phyloP scores from a whole-genome alignment of 495 filamentous ascomycete species.

The Sordaria brevicollis region DNA sequence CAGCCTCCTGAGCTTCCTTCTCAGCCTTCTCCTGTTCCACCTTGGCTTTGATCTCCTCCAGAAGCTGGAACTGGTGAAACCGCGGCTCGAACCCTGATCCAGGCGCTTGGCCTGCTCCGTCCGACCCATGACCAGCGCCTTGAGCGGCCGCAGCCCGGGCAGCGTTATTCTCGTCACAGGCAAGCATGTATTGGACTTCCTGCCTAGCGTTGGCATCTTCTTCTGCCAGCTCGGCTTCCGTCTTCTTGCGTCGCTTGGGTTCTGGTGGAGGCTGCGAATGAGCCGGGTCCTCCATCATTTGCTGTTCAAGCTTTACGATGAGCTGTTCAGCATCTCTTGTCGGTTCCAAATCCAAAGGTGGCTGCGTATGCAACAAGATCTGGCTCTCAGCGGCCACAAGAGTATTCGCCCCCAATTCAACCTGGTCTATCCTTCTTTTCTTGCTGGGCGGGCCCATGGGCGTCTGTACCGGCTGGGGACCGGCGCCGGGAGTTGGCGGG shows the following conservation, averaged over 20 bases:
- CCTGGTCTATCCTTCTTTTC: constrained; percentile 56
- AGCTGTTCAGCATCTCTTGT: constrained; percentile 56
- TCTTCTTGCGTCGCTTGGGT: constrained; percentile 85
- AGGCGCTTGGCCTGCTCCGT: constrained; percentile 63
- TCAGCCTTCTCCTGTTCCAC: constrained; percentile 54
- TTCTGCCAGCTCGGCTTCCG: constrained; percentile 83
- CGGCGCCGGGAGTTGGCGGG: constrained; percentile 47
- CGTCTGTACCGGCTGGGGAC: constrained; percentile 3
- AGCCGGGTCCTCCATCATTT: constrained; percentile 53
- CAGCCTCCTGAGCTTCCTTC: constrained; percentile 52
- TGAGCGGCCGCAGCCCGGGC: constrained; percentile 46
- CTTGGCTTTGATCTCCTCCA: constrained; percentile 62
- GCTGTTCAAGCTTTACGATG: constrained; percentile 52
- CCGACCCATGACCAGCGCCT: constrained; percentile 49
- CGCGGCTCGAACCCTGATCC: constrained; percentile 66
- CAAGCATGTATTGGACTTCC: constrained; percentile 84
- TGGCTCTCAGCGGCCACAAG: constrained; percentile 65
- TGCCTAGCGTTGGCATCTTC: constrained; percentile 86
- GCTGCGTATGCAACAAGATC: constrained; percentile 56
- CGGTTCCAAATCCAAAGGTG: constrained; percentile 66
- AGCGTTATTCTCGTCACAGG: constrained; percentile 75
- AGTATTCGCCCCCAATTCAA: constrained; percentile 61
- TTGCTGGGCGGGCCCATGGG: constrained; percentile 52
- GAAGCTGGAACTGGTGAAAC: constrained; percentile 82
- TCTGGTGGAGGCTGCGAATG: constrained; percentile 66